phyloP scores from a whole-genome alignment of 352 stramenopile genomes.

The Peronospora belbahrii region DNA sequence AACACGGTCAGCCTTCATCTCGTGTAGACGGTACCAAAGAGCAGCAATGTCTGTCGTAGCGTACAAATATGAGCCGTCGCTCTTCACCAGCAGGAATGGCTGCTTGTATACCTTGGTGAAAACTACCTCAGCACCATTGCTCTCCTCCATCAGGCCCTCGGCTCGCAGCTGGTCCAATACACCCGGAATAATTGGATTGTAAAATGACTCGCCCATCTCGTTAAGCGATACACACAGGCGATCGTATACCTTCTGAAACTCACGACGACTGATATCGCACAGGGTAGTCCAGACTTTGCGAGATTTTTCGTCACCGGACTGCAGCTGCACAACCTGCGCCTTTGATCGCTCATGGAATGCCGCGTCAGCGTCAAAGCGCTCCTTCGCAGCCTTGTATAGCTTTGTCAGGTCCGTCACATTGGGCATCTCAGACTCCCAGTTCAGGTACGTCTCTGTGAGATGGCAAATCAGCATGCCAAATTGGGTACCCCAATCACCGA shows the following conservation, averaged over 20 bases:
- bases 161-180: conserved; percentile 86
- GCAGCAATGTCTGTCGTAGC: conserved; percentile 81
- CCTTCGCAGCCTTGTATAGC: conserved; percentile 88
- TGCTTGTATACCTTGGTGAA: conserved; percentile 90
- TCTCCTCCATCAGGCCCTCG: conserved; percentile 85
- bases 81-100: conserved; percentile 83
- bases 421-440: conserved; percentile 86
- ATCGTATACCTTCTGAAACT: conserved; percentile 86
- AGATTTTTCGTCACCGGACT: conserved; percentile 88
- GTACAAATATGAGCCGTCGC: conserved; percentile 81
- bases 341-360: conserved; percentile 96
- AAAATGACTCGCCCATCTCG: conserved; percentile 83
- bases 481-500: conserved; percentile 88
- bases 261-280: conserved; percentile 76
- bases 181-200: conserved; percentile 79
- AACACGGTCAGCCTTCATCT: conserved; percentile 73
- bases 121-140: conserved; percentile 85
- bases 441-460: conserved; percentile 95
- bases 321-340: conserved; percentile 95
- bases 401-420: conserved; percentile 96
- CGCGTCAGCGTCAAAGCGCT: conserved; percentile 93
- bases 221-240: conserved; percentile 61
- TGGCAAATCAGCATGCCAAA: conserved; percentile 99
- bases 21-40: conserved; percentile 80
- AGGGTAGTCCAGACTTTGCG: conserved; percentile 77